Evolutionary conservation across 2,329 filamentous ascomycete species (phyloP), one percentile per base, ranked within the genome.

Genomic region (Lecanoromycetidae sp.): DNA sequence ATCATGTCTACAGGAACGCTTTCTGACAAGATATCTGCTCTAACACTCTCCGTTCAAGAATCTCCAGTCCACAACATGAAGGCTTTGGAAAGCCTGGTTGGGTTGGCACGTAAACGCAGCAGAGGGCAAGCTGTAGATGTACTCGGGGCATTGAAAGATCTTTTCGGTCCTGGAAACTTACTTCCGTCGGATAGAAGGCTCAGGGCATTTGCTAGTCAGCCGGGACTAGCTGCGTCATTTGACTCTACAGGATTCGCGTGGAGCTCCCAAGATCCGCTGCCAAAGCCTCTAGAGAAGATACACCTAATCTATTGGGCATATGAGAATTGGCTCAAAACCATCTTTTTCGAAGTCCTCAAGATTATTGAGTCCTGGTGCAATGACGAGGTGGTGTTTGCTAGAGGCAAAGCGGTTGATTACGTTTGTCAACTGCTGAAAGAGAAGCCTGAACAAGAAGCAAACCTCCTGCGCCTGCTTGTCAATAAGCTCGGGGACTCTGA

Each of bases 1-100:
- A 95, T 98, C 62, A 95, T 96, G 85, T 72, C 87, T 8, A 93
- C 88, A 1, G 91, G 91, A 71, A 98, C 93, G 8, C 77, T 96
- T 57, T 93, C 87, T 47, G 91, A 98, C 64, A 96, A 95, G 64
- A 83, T 96, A 35, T 98, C 91, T 2, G 93, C 91, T 3, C 71
- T 98, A 59, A 98, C 91, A 4, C 72, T 98, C 56, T 84, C 91
- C 47, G 80, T 95, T 10, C 93, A 98, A 68, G 91, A 98, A 65
- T 96, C 93, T 7, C 91, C 91, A 15, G 69, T 96, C 43, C 91
- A 98, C 65, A 96, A 88, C 52, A 81, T 79, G 53, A 90, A 91
- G 60, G 84, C 88, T 0, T 80, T 96, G 52, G 90, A 96, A 57
- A 86, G 79, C 52, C 70, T 98, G 38, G 71, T 96, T 55, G 76